These are phyloP conservation scores for Meredithiella fracta DNA, from an alignment of 2,329 filamentous ascomycete species.

Conservation along the genomic window DNA sequence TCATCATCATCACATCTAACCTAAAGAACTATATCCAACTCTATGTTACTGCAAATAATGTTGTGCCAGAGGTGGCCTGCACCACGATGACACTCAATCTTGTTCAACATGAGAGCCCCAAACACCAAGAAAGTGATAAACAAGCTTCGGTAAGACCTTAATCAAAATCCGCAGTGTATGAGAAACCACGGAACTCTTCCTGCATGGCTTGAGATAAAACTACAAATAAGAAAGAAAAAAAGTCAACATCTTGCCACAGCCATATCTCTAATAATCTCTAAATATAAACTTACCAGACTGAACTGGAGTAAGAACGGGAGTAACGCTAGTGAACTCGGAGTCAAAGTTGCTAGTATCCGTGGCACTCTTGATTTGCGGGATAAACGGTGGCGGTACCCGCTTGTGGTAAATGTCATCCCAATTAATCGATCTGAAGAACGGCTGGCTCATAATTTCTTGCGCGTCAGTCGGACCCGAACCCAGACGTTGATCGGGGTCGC, in stretches of 20 bases:
- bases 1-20: background rate
- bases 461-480: conserved; percentile 93
- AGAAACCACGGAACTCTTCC: conserved; percentile 98
- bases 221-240: conserved; percentile 23
- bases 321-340: conserved; percentile 95
- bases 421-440: conserved; percentile 94
- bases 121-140: background rate
- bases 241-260: background rate
- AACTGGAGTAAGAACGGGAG: conserved; percentile 88
- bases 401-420: conserved; percentile 99
- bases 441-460: conserved; percentile 96
- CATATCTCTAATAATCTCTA: background rate
- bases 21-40: no score
- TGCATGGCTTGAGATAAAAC: conserved; percentile 97
- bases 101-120: background rate
- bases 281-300: conserved; percentile 65
- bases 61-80: background rate
- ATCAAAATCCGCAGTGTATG: conserved; percentile 84
- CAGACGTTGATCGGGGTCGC: conserved; percentile 82
- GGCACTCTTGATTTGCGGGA: conserved; percentile 74
- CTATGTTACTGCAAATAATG: background rate
- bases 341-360: conserved; percentile 99
- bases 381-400: conserved; percentile 72
- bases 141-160: conserved; percentile 23
- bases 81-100: background rate